phyloP scores from a whole-genome alignment of 2,329 filamentous ascomycete genomes.

The Amesomyces nigricolor region DNA sequence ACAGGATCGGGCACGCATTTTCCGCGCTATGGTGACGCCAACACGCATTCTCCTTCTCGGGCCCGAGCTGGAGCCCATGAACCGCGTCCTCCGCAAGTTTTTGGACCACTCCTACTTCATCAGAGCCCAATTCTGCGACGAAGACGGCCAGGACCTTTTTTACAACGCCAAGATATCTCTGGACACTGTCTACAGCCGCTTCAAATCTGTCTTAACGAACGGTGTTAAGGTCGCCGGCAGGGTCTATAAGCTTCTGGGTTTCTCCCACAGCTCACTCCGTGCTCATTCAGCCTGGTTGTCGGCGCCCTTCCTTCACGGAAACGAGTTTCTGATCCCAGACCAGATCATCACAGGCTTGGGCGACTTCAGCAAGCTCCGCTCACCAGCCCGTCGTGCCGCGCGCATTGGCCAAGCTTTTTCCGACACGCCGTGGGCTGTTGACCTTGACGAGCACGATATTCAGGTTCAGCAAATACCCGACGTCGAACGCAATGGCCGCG shows the following conservation, averaged over 20 bases:
- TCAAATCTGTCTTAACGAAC: conserved; percentile 51
- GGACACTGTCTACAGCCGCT: conserved; percentile 51
- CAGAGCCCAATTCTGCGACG: conserved; percentile 68
- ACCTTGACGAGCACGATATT: conserved; percentile 38
- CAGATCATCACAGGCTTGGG: conserved; percentile 46
- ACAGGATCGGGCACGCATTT: conserved; percentile 44
- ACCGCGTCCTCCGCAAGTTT: conserved; percentile 65
- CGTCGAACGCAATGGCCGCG: conserved; percentile 46
- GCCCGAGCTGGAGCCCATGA: conserved; percentile 61
- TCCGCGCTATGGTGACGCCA: conserved; percentile 56
- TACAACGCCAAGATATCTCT: conserved; percentile 50
- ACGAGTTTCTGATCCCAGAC: conserved; percentile 33
- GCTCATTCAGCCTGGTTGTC: conserved; percentile 64
- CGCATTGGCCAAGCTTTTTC: conserved; percentile 65
- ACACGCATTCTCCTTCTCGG: conserved; percentile 52
- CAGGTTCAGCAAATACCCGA: conserved; percentile 39
- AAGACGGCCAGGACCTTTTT: conserved; percentile 59
- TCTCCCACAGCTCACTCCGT: conserved; percentile 72
- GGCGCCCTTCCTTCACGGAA: conserved; percentile 39
- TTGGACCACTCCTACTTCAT: conserved; percentile 57
- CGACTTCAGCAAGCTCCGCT: conserved; percentile 45
- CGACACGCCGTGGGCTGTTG: conserved; percentile 62
- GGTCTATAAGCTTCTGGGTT: conserved; percentile 63
- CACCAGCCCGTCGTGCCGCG: conserved; percentile 52
- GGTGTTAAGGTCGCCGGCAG: conserved; percentile 61